Percentiles rank a stretch among this genome's conserved stretches.
phyloP scores from a whole-genome alignment of 164 flowering plant genomes.

The Vitis riparia region DNA sequence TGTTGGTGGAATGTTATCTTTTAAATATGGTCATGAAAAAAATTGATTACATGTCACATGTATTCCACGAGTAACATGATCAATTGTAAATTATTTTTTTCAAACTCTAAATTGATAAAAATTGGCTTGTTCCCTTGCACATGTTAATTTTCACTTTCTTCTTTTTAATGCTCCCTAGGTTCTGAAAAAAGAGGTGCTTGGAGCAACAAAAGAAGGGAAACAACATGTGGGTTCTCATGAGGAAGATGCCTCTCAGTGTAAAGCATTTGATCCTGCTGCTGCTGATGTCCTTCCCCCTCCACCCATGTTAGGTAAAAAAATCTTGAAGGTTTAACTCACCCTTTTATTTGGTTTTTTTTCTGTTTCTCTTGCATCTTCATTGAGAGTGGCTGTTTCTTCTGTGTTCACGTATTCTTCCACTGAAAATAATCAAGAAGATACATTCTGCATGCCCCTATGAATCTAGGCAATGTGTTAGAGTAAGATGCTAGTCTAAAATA shows the following conservation, averaged over 20 bases:
- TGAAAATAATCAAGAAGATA: too few species aligned
- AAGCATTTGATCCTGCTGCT: constrained; percentile 17
- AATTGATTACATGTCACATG: too few species aligned
- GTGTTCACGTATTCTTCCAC: background rate
- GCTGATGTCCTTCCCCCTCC: constrained; percentile 39
- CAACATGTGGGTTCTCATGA: constrained; percentile 17
- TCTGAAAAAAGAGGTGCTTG: constrained; percentile 14
- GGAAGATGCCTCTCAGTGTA: constrained; percentile 22
- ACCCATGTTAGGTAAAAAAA: constrained; percentile 54
- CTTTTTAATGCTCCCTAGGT: constrained; percentile 14
- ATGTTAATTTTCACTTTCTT: background rate
- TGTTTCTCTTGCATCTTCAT: too few species aligned
- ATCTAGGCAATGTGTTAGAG: too few species aligned
- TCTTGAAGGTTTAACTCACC: background rate
- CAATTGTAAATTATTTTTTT: background rate
- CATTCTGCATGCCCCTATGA: too few species aligned
- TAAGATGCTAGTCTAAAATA: too few species aligned
- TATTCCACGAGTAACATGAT: too few species aligned
- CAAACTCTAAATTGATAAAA: background rate
- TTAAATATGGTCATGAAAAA: too few species aligned
- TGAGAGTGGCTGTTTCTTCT: background rate
- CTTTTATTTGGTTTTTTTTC: background rate
- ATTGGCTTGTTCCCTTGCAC: background rate
- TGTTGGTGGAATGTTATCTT: background rate
- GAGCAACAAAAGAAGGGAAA: constrained; percentile 13